Conservation (phyloP, 73 alveolate species). For the Tetrahymena elliotti region DNA sequence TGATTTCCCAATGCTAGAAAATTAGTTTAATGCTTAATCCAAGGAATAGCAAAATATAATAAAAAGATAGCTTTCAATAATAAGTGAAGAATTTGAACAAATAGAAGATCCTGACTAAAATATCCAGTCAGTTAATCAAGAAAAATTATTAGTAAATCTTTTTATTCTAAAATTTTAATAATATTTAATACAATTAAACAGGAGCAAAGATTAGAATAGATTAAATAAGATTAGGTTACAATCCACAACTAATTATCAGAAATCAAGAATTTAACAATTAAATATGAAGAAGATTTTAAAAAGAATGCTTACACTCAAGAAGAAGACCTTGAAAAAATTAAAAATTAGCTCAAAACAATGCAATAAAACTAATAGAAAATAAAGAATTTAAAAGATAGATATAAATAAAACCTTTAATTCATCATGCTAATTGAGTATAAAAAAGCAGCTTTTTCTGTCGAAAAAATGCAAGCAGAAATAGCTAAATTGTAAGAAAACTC, state of each 20-base stretch:
- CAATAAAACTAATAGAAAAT: not conserved
- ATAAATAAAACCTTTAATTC: not conserved
- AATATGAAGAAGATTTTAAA: not conserved
- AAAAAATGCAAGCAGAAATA: not conserved
- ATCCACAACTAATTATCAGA: not conserved
- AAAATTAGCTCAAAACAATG: not conserved
- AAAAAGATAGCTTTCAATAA: not conserved
- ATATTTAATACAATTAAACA: not conserved
- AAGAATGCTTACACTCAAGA: not conserved
- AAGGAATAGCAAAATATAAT: not conserved
- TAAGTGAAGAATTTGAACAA: not conserved
- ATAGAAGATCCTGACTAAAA: not conserved
- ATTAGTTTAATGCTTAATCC: not conserved
- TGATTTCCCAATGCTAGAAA: not conserved
- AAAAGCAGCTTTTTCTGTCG: not conserved
- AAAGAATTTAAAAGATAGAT: not conserved
- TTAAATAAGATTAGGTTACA: not conserved
- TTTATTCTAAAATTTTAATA: too few relatives aligned
- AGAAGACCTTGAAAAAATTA: not conserved
- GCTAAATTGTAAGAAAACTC: not conserved
- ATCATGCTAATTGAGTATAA: not conserved
- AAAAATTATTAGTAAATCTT: not conserved
- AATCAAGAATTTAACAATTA: not conserved
- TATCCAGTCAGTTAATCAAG: not conserved
- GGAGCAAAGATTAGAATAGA: not conserved